Conservation (phyloP, 768 basidiomycete genomes). For the Infundibulicybe gibba region DNA sequence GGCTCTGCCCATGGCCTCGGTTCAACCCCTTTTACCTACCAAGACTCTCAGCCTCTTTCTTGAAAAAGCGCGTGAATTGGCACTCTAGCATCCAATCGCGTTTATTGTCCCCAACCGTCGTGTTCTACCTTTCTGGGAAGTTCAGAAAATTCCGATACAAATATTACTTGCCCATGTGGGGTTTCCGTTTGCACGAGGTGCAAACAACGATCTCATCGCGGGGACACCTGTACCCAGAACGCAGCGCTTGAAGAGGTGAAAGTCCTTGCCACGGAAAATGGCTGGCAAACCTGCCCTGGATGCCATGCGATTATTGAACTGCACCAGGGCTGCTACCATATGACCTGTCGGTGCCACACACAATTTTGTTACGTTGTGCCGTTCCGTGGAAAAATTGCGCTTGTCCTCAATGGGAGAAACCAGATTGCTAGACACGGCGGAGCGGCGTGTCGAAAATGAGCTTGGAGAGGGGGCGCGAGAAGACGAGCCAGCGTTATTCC, state of each 20-base stretch:
- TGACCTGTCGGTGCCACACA: slow-evolving; percentile 54
- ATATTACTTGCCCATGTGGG: slow-evolving; percentile 37
- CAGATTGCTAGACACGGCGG: slow-evolving; percentile 34
- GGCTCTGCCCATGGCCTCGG: slow-evolving; percentile 16
- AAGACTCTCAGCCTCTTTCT: slow-evolving; percentile 3
- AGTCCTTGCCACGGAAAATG: slow-evolving; percentile 37
- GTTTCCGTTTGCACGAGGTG: slow-evolving; percentile 42
- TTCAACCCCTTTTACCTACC: slow-evolving; percentile 4
- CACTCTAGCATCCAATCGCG: slow-evolving; percentile 1
- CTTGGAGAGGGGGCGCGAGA: slow-evolving; percentile 20
- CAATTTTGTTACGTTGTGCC: slow-evolving; percentile 69
- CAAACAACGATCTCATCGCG: slow-evolving; percentile 41
- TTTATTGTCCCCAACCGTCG: slow-evolving; percentile 4
- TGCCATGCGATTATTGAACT: slow-evolving; percentile 58
- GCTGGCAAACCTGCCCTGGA: slow-evolving; percentile 64
- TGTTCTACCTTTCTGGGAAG: slow-evolving; percentile 36
- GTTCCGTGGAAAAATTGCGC: slow-evolving; percentile 57
- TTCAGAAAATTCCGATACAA: slow-evolving; percentile 6
- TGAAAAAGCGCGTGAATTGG: slow-evolving; percentile 9
- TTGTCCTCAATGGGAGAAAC: slow-evolving; percentile 63
- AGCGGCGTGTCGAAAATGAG: slow-evolving; percentile 41
- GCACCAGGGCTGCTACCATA: slow-evolving; percentile 57
- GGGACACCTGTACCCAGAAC: slow-evolving; percentile 38
- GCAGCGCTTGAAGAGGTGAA: slow-evolving; percentile 35
- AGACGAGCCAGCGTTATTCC: slow-evolving; percentile 23